Evolutionary conservation across 1,284 basidiomycete genomes (phyloP).

Genomic region (Apiotrichum siamense): DNA sequence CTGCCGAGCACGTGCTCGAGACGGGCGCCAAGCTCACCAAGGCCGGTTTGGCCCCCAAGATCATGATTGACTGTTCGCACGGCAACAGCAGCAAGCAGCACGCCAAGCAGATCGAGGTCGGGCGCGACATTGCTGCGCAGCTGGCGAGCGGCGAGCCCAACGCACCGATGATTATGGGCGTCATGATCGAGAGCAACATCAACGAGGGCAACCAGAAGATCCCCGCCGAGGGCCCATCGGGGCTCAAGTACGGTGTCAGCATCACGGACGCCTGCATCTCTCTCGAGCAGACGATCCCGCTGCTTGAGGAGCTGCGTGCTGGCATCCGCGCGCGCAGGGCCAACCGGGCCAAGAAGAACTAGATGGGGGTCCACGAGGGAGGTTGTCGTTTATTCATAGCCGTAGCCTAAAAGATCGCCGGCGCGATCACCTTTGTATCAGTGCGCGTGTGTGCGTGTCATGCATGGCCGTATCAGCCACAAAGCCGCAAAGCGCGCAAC

Average conservation of each 20-base stretch:
- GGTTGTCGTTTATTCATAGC: too few species aligned
- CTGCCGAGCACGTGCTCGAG: constrained; percentile 68
- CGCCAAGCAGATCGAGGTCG: constrained; percentile 54
- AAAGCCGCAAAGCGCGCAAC: too few species aligned
- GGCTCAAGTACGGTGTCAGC: constrained; percentile 72
- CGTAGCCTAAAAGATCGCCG: too few species aligned
- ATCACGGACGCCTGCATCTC: constrained; percentile 67
- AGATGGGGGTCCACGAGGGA: too few species aligned
- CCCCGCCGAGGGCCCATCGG: constrained; percentile 65
- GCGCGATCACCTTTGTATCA: too few species aligned
- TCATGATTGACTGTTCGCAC: constrained; percentile 94
- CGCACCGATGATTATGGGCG: constrained; percentile 75
- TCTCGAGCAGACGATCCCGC: constrained; percentile 76
- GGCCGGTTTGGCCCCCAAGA: constrained; percentile 68
- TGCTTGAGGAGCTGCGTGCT: constrained; percentile 70
- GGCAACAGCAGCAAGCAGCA: constrained; percentile 59
- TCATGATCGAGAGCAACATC: constrained; percentile 96
- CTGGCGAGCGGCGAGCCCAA: constrained; percentile 62
- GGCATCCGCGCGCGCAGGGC: constrained; percentile 69
- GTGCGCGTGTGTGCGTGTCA: too few species aligned
- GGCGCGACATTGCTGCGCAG: constrained; percentile 56
- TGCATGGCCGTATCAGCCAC: too few species aligned
- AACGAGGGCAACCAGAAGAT: constrained; percentile 76
- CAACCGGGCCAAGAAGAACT: constrained; percentile 22
- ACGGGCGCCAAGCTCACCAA: constrained; percentile 70